These are phyloP conservation scores for Nothomitra cinnamomea DNA, from an alignment of 2,329 filamentous ascomycete species.

Conservation along the genomic window DNA sequence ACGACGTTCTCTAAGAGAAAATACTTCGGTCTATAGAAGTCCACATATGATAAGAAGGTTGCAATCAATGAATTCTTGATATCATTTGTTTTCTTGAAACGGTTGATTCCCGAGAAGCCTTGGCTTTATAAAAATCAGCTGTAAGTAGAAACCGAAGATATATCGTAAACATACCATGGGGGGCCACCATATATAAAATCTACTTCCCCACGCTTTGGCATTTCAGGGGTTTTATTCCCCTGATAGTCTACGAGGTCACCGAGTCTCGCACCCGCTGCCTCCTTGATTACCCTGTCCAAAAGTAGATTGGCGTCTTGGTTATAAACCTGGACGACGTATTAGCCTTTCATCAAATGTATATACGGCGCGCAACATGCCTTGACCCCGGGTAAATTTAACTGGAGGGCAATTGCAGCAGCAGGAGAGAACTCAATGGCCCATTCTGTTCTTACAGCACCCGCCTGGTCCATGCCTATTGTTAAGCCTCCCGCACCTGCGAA, in stretches of 20 bases:
- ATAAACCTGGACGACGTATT: not conserved
- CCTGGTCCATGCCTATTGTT: not conserved
- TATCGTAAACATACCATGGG: conserved; percentile 2
- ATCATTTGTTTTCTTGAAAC: conserved; percentile 8
- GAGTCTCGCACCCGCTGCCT: conserved; percentile 3
- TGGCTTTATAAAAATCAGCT: not conserved
- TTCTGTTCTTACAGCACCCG: not conserved
- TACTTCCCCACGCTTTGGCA: conserved; percentile 6
- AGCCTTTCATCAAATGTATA: not conserved
- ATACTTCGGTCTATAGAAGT: conserved; percentile 14
- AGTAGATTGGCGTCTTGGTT: conserved; percentile 9
- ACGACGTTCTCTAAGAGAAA: conserved; percentile 16
- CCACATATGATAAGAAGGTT: conserved; percentile 11
- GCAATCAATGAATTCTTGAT: conserved; percentile 12
- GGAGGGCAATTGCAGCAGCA: not conserved
- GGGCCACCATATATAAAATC: conserved; percentile 8
- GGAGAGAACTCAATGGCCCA: conserved; percentile 2
- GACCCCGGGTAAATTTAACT: not conserved
- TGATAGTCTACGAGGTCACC: conserved; percentile 5
- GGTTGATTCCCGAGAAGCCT: conserved; percentile 7
- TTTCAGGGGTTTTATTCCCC: conserved; percentile 4
- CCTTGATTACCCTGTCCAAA: conserved; percentile 6
- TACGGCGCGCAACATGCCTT: not conserved
- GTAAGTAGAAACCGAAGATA: too few relatives aligned
- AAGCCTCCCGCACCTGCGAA: conserved; percentile 1